phyloP scores from a whole-genome alignment of 1,284 basidiomycete species.

The Sporisorium graminicola region DNA sequence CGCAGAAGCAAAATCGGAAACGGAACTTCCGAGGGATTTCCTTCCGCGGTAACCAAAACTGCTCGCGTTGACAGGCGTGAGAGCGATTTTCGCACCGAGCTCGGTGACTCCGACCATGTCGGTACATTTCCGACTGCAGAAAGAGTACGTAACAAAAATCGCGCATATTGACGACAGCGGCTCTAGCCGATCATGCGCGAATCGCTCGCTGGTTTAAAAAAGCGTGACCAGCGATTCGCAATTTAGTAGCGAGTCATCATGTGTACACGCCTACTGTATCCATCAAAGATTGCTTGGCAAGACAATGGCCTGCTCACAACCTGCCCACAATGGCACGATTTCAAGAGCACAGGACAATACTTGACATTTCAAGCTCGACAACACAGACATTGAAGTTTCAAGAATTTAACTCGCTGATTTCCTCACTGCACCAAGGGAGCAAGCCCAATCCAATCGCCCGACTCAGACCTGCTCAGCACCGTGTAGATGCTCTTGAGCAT shows the following conservation, averaged over 20 bases:
- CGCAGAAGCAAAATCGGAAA: background rate
- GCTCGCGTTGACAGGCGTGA: background rate
- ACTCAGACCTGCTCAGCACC: constrained; percentile 17
- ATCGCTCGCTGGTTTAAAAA: background rate
- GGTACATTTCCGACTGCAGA: background rate
- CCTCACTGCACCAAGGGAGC: constrained; percentile 17
- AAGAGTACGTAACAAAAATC: constrained; percentile 8
- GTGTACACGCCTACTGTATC: background rate
- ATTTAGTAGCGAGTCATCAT: background rate
- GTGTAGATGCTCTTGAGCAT: constrained; percentile 44
- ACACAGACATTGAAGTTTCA: background rate
- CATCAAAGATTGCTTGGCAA: background rate
- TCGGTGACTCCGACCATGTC: too few relatives aligned
- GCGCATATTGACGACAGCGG: background rate
- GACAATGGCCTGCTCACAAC: too few relatives aligned
- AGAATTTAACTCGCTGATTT: background rate
- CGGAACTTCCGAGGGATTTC: too few relatives aligned
- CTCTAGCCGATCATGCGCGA: background rate
- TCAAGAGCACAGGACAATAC: background rate
- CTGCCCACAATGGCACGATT: too few relatives aligned
- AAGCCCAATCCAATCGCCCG: constrained; percentile 37
- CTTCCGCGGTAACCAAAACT: too few relatives aligned
- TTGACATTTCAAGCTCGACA: background rate
- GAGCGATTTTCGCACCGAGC: background rate
- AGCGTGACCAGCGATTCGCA: background rate